A percentile compares a stretch with the other conserved stretches of the same genome.
Conservation (phyloP, 805 yeast species). For the Blastobotrys mokoenaii region DNA sequence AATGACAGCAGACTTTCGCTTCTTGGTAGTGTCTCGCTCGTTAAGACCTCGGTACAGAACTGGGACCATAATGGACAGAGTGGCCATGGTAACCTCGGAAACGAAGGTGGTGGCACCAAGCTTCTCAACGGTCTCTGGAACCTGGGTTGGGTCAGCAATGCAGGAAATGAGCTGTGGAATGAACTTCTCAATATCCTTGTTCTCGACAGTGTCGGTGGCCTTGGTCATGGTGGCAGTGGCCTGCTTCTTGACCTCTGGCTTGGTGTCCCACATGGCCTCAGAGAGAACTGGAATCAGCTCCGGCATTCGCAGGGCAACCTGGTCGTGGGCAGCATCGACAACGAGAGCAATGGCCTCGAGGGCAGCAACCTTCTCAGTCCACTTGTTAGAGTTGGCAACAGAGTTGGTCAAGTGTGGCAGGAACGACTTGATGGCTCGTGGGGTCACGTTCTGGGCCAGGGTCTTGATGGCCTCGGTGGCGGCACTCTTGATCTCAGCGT, state of each 20-base stretch:
- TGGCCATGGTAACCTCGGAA: constrained; percentile 99
- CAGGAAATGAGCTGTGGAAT: constrained; percentile 96
- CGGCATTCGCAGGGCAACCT: constrained; percentile 98
- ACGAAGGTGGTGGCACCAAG: constrained; percentile 99
- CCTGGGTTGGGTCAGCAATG: constrained; percentile 94
- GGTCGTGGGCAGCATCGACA: constrained; percentile 91
- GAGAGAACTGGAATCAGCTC: constrained; percentile 97
- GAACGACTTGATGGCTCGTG: constrained; percentile 83
- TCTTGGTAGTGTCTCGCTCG: constrained; percentile 98
- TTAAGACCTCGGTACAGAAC: constrained; percentile 98
- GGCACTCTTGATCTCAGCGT: constrained; percentile 58
- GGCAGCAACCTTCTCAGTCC: constrained; percentile 96
- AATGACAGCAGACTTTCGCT: constrained; percentile 99
- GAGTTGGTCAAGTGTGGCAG: constrained; percentile 70
- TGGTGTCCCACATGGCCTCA: constrained; percentile 99
- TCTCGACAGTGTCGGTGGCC: constrained; percentile 95
- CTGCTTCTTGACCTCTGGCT: constrained; percentile 93
- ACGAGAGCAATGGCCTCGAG: constrained; percentile 76
- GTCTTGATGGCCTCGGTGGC: constrained; percentile 74
- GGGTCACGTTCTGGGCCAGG: constrained; percentile 76
- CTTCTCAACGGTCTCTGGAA: constrained; percentile 97
- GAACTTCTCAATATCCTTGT: constrained; percentile 99
- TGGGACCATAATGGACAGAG: constrained; percentile 99
- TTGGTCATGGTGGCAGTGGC: constrained; percentile 94
- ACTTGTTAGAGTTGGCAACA: constrained; percentile 64